Base-by-base conservation (phyloP, 73 alveolate genomes). In the Chromera velia region DNA sequence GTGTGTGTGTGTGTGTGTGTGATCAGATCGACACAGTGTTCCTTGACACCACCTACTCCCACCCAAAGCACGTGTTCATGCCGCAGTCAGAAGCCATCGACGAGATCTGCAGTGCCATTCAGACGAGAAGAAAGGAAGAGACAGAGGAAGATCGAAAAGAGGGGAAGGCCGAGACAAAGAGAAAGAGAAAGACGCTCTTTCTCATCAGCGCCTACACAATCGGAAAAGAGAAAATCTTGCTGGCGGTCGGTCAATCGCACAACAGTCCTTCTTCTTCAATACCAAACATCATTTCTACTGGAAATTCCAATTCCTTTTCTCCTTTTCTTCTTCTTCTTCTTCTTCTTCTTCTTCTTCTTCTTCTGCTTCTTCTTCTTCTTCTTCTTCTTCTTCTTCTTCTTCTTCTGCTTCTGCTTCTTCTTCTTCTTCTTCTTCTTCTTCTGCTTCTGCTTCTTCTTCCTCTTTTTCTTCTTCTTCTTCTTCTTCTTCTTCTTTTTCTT, bases 11-110 rank as follows among this genome's bases (percentile, higher is more conserved):
- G 10, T 76, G 82, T 0, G 47, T n/a, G 10, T 17, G 28, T 10
- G 75, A 82, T 19, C 88, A 75, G n/a, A 83, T 89, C 27, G 90
- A 86, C 74, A 86, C 79, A 64, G 63, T 86, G 67, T 86, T 85
- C 31, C 81, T 89, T 26, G 94, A 89, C 63, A 88, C 84, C 70
- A 89, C 95, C 27, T 89, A 86, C 80, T 85, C 90, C 27, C 88
- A 84, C 77, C 92, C 92, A 1, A 81, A 69, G 55, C 82, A 62
- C 73, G 87, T 82, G 32, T 88, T 87, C 72, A 92, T 92, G 6
- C 70, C 92, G 19, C 40, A 82, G 68, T 87, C 86, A 33, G 86
- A 48, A 29, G 91, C 92, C 40, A 85, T 71, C 75, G 64, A 73
- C 6, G 74, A 32, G 26, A 65, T 89, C 4, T 29, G n/a, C 28